Base-by-base conservation (phyloP, 1,284 basidiomycete species). In the Fomitopsis palustris region DNA sequence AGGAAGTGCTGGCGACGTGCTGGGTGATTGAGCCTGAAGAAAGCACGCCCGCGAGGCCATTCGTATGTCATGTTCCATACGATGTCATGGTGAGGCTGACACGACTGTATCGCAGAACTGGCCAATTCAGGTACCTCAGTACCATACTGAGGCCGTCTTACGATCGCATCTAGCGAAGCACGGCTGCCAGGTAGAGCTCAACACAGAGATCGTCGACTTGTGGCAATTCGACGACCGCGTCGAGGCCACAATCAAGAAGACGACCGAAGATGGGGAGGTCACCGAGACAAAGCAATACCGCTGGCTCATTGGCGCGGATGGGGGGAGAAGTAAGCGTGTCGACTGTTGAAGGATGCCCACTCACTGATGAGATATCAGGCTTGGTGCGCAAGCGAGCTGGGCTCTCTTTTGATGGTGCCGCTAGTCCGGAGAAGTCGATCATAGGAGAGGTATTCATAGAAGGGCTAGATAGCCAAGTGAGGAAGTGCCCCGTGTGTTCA, bases 231-330 rank as follows among this genome's bases (percentile, higher is more conserved):
- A 51, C 1, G 66, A 73, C 23, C 52, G 41, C 19, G 70, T 74
- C n/a, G 49, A 57, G 9, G 61, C 57, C 12, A 55, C 61, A 1
- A n/a, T 66, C 42, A 41, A 57, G n/a, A 62, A 59, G 31, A 55
- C 27, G 0, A 33, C 29, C 2, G 56, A 41, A 14, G 58, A 42
- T 27, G 29, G 38, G 29, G 62, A 62, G 42, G 29, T 23, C 1
- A 3, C 19, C 5, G 60, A 63, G 31, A 62, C 45, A 62, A 54
- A 67, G 25, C 25, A 53, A 6, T 58, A 55, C n/a, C 57, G 57
- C 6, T 75, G 62, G 49, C 51, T 77, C 4, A 59, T 77, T 14
- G 75, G 75, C 4, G 67, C 73, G 2, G 74, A 77, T 63, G 76
- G 75, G 7, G 75, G 69, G 8, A 67, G 63, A 66, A 70, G 74